A percentile compares a stretch with the other conserved stretches of the same genome.
Evolutionary conservation across 2,329 filamentous ascomycete genomes (phyloP).

Genomic region (Purpureocillium takamizusanense): DNA sequence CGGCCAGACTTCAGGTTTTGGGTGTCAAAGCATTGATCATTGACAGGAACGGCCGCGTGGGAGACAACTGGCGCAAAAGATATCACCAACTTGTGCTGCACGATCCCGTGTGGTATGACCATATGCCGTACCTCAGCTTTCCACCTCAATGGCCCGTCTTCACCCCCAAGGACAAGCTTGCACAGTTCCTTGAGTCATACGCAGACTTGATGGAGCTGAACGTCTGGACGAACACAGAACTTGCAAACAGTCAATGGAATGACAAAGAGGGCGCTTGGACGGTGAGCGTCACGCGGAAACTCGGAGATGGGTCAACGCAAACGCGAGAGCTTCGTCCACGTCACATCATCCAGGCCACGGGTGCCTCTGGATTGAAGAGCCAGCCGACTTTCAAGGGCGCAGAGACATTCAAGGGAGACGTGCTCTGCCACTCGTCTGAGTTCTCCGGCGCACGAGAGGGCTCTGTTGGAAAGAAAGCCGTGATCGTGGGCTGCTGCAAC

Average conservation of each 20-base stretch:
- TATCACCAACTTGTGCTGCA: conserved; percentile 60
- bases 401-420: conserved; percentile 46
- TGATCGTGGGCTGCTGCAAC: conserved; percentile 61
- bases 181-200: conserved; percentile 59
- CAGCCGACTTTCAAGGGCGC: conserved; percentile 49
- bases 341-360: conserved; percentile 59
- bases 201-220: conserved; percentile 58
- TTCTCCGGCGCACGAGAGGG: conserved; percentile 42
- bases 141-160: conserved; percentile 59
- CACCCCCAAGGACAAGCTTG: conserved; percentile 64
- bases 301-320: conserved; percentile 37
- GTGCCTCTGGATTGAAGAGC: conserved; percentile 58
- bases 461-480: conserved; percentile 45
- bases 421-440: conserved; percentile 54
- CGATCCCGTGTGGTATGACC: conserved; percentile 54
- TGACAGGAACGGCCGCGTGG: conserved; percentile 47
- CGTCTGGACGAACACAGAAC: conserved; percentile 48
- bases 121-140: conserved; percentile 56
- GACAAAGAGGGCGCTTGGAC: conserved; percentile 43
- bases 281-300: conserved; percentile 39
- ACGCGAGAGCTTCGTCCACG: conserved; percentile 48
- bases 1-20: conserved; percentile 51
- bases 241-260: conserved; percentile 40
- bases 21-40: conserved; percentile 47
- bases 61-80: conserved; percentile 55